Evolutionary conservation across 257 asterid genomes (phyloP).

Genomic region (Plantago elongata): DNA sequence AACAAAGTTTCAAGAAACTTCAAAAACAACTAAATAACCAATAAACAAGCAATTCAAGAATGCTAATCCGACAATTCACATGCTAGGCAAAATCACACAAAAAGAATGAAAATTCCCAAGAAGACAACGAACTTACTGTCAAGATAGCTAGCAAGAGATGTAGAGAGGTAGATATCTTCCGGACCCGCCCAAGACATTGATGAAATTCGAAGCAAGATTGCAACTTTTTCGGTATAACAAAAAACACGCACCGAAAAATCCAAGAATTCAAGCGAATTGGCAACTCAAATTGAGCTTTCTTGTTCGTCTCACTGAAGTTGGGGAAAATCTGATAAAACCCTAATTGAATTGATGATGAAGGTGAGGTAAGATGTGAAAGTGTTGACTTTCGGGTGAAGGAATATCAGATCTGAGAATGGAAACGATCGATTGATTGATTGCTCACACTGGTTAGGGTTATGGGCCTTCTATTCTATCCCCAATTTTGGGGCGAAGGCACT

Average conservation of each 20-base stretch:
- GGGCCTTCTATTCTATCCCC: too few relatives aligned
- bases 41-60: too few relatives aligned
- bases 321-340: neutral
- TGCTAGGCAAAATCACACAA: neutral
- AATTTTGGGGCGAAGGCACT: too few relatives aligned
- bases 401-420: too few relatives aligned
- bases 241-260: slow-evolving; percentile 37
- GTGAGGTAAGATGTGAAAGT: too few relatives aligned
- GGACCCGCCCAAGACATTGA: slow-evolving; percentile 98
- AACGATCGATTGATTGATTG: too few relatives aligned
- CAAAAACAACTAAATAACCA: too few relatives aligned
- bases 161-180: slow-evolving; percentile 86
- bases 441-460: too few relatives aligned
- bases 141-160: slow-evolving; percentile 98
- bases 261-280: slow-evolving; percentile 42
- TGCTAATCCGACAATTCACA: neutral
- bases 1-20: too few relatives aligned
- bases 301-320: too few relatives aligned
- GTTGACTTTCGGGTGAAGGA: too few relatives aligned
- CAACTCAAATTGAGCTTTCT: slow-evolving; percentile 21
- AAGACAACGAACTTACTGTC: slow-evolving; percentile 56
- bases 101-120: neutral
- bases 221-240: slow-evolving; percentile 25
- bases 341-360: too few relatives aligned
- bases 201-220: slow-evolving; percentile 25